These are phyloP conservation scores for Achaetomiella virescens DNA, from an alignment of 495 filamentous ascomycete genomes.

Conservation along the genomic window DNA sequence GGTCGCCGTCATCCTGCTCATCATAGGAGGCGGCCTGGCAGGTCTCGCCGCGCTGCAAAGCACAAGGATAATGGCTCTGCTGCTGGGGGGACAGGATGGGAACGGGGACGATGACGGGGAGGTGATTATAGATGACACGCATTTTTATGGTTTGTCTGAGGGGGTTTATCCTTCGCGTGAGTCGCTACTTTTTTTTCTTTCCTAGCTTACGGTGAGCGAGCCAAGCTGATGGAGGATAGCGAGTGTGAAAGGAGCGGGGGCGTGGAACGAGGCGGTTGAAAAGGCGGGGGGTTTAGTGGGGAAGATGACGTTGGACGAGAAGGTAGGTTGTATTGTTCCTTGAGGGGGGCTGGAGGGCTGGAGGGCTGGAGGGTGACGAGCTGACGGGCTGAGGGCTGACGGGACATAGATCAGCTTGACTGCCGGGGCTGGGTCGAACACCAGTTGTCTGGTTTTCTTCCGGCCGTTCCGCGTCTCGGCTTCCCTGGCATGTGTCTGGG, in stretches of 20 bases:
- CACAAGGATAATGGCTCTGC: neutral
- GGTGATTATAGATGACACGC: slow-evolving; percentile 37
- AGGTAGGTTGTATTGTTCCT: slow-evolving; percentile 47
- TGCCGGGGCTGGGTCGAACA: slow-evolving; percentile 38
- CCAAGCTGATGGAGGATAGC: slow-evolving; percentile 43
- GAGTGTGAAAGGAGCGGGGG: slow-evolving; percentile 31
- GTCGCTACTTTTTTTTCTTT: slow-evolving; percentile 1
- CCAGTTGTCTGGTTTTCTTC: slow-evolving; percentile 49
- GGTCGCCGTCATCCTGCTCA: slow-evolving; percentile 29
- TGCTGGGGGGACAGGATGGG: neutral
- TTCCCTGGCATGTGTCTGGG: slow-evolving; percentile 59
- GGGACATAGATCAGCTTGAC: slow-evolving; percentile 44
- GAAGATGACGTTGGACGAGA: slow-evolving; percentile 55
- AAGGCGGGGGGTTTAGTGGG: slow-evolving; percentile 51
- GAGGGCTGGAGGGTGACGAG: neutral
- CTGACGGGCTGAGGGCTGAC: no score
- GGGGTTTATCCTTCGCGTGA: slow-evolving; percentile 54
- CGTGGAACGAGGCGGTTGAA: slow-evolving; percentile 44
- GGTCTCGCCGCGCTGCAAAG: slow-evolving; percentile 29
- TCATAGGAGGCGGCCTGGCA: slow-evolving; percentile 31
- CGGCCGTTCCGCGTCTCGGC: slow-evolving; percentile 46
- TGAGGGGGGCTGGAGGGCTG: neutral
- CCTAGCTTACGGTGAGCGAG: neutral
- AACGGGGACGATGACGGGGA: slow-evolving; percentile 10
- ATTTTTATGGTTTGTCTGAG: slow-evolving; percentile 53